These are phyloP conservation scores for Calonectria montana DNA, from an alignment of 2,329 filamentous ascomycete species.

Conservation along the genomic window DNA sequence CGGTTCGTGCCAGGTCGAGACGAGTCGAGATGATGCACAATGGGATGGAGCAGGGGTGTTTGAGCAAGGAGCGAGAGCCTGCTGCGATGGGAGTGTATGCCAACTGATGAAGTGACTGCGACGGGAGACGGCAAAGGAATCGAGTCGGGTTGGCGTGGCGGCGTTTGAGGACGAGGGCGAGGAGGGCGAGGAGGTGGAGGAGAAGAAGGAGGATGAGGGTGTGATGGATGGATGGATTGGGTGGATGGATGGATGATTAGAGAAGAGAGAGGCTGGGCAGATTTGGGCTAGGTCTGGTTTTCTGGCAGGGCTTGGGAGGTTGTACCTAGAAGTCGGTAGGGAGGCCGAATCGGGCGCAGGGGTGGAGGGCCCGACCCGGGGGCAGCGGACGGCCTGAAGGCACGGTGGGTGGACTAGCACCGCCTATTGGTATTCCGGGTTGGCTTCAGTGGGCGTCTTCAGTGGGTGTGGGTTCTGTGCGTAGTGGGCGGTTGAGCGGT, in stretches of 20 bases:
- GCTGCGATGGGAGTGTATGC: neutral
- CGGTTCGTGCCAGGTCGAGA: conserved; percentile 6
- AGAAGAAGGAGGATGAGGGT: conserved; percentile 12
- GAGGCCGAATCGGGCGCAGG: conserved; percentile 21
- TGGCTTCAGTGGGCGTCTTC: conserved; percentile 2
- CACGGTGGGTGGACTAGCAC: conserved; percentile 6
- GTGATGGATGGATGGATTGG: conserved; percentile 17
- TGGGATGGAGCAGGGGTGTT: conserved; percentile 14
- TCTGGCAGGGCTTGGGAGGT: conserved; percentile 19
- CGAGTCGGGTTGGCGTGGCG: conserved; percentile 10
- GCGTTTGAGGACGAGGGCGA: conserved; percentile 14
- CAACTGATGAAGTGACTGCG: conserved; percentile 11
- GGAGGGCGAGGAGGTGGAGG: conserved; percentile 12
- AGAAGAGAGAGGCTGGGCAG: conserved; percentile 18
- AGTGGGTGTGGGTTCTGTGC: conserved; percentile 8
- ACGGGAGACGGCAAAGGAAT: conserved; percentile 1
- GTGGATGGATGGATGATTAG: conserved; percentile 18
- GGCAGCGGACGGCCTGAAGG: neutral
- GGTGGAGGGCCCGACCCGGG: conserved; percentile 1
- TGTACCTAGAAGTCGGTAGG: conserved; percentile 13
- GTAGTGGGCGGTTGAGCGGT: conserved; percentile 1
- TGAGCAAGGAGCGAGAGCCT: neutral
- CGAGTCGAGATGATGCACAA: conserved; percentile 12
- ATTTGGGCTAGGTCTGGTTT: conserved; percentile 23
- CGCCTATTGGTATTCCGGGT: neutral